Base-by-base conservation (phyloP, 768 basidiomycete species). In the Rhodotorula taiwanensis region DNA sequence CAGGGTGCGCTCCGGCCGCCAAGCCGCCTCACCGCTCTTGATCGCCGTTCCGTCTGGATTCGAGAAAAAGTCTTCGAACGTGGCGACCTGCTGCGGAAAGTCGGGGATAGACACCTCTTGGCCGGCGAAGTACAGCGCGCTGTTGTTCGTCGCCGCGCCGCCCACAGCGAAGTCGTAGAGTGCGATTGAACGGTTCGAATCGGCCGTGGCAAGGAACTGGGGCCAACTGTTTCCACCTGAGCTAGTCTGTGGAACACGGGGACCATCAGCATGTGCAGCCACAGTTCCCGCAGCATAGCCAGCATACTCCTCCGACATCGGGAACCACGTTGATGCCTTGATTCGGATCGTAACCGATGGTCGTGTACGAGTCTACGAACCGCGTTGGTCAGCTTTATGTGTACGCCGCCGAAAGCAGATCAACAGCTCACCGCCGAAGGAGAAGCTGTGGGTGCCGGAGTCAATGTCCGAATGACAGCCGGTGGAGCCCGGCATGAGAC, bases 161-260 rank as follows among this genome's bases (percentile, higher is more conserved):
- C 55, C 47, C 25, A n/a, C 52, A 10, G 61, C 61, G 18, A 62
- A 43, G 51, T 62, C 61, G 43, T 57, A 62, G 23, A 57, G 55
- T 18, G 27, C 30, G 36, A 57, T 48, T 5, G 5, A 18, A 14
- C 9, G 54, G 10, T 15, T 14, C 18, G 45, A 1, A 21, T 34
- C 18, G 36, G 39, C 33, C 8, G 34, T 39, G 20, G 55, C 21
- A 20, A 62, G 50, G 61, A 27, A 62, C 18, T 62, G 61, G 5
- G 51, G 23, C 61, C 61, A 62, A 62, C 55, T 56, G 49, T 62
- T 56, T 11, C 61, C 55, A 18, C 61, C 61, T 8, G 49, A 28
- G 4, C 25, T 48, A 3, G 61, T 62, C 50, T 51, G 50, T 25
- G 49, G 18, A 18, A 5, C n/a, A 5, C 7, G n/a, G 23, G 5